Evolutionary conservation across 1,284 basidiomycete species (phyloP).

Genomic region (Cryptococcus maquisensis): DNA sequence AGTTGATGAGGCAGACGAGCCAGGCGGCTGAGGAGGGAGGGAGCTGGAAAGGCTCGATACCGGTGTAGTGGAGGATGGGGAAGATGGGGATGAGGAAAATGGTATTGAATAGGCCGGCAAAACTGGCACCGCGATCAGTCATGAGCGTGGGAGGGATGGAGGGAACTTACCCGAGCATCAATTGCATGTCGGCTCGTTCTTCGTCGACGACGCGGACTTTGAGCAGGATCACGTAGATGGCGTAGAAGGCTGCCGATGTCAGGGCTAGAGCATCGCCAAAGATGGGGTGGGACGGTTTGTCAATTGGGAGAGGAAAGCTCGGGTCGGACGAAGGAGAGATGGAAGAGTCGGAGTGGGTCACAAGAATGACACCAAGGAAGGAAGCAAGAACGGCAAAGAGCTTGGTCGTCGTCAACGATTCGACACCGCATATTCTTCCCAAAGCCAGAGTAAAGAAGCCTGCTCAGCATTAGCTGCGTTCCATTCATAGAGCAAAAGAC

Average conservation of each 20-base stretch:
- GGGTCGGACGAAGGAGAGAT: slow-evolving; percentile 18
- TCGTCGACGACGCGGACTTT: slow-evolving; percentile 82
- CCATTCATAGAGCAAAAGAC: slow-evolving; percentile 29
- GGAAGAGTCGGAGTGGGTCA: slow-evolving; percentile 72
- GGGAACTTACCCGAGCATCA: slow-evolving; percentile 69
- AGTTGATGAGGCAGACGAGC: slow-evolving; percentile 71
- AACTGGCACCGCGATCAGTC: slow-evolving; percentile 51
- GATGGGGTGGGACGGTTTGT: slow-evolving; percentile 44
- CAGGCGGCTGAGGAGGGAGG: slow-evolving; percentile 62
- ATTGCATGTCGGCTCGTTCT: slow-evolving; percentile 82
- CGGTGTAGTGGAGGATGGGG: slow-evolving; percentile 69
- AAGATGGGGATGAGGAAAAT: slow-evolving; percentile 76
- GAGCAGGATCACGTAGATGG: slow-evolving; percentile 85
- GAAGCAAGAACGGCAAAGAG: slow-evolving; percentile 75
- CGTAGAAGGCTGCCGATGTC: slow-evolving; percentile 79
- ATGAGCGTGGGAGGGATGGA: neutral
- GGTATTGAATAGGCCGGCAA: slow-evolving; percentile 87
- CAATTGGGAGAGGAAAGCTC: slow-evolving; percentile 3
- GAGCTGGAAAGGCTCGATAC: slow-evolving; percentile 69
- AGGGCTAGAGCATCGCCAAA: slow-evolving; percentile 77
- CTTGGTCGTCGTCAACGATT: slow-evolving; percentile 70
- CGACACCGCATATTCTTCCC: slow-evolving; percentile 79
- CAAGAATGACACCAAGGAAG: slow-evolving; percentile 78
- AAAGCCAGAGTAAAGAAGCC: slow-evolving; percentile 92
- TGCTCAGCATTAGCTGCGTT: slow-evolving; percentile 35